Evolutionary conservation across 305 asterid genomes (phyloP), one percentile per base, ranked within the genome.

Genomic region (Fraxinus floribunda): DNA sequence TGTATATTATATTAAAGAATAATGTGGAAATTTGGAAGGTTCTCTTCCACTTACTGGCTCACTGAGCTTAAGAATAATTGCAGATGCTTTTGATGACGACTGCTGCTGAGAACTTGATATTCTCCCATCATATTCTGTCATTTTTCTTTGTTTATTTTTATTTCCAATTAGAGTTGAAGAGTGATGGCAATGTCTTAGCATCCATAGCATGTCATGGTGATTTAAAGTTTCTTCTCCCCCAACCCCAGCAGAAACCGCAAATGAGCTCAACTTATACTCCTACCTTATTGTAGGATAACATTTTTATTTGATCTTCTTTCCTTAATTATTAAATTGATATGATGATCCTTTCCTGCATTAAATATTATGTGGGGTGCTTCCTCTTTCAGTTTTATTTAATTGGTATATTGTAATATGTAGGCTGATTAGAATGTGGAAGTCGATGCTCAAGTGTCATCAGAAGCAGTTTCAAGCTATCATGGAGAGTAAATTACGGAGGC

Each of bases 381-480:
- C 30, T 16, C 75, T 10, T 68, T 10, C 66, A 15, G 15, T 80
- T 5, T 35, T 5, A 60, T 75, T 38, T 81, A 64, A 46, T 36
- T 7, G 41, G 41, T 66, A 7, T 15, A 2, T 81, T 49, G 16
- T 83, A n/a, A 44, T 82, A 18, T 80, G 32, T 82, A 96, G 99
- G 93, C 84, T 96, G 83, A 93, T 90, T 52, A 89, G 93, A 84
- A 94, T 96, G 99, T 96, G 99, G 99, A 93, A 89, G 88, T 91
- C 97, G 81, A 96, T 96, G 97, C 92, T 94, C 39, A 88, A 84
- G 81, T 96, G 98, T 89, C 99, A 96, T 81, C 92, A 89, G 83
- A 96, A 96, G 92, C 99, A 96, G 85, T 96, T 94, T 86, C 97
- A 91, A 81, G 97, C 99, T 36, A 90, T 96, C 71, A 93, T 87